Base-by-base conservation (phyloP, 1,139 yeast species). In the Kodamaea ohmeri region DNA sequence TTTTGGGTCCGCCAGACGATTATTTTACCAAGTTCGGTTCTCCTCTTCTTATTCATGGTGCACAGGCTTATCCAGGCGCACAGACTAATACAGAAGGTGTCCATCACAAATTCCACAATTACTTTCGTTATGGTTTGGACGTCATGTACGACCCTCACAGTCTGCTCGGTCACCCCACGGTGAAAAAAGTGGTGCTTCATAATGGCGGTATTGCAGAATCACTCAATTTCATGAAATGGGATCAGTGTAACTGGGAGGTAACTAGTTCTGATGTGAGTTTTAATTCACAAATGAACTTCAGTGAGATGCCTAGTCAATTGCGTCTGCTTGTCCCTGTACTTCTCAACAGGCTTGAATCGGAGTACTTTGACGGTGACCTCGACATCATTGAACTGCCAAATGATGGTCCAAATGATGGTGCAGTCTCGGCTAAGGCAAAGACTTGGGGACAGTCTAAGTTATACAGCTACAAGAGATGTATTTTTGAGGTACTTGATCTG, bases 1-100 rank as follows among this genome's bases (percentile, higher is more conserved):
- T 61, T 1, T 55, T 78, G 19, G 84, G 84, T 0, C 78, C 81
- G 1, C 84, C 85, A 0, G 77, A 76, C 38, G 81, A 73, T 39
- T 65, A 62, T 7, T 68, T 76, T 44, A 60, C 67, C 42, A 76
- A 76, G 47, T 67, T 68, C 37, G 79, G 73, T 43, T 67, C 72
- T 1, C 58, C 73, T 34, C 55, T 67, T 6, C 52, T 58, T 33
- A 73, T 71, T 24, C 80, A 73, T 51, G 37, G 47, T 36, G 3
- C 46, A 38, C 25, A 17, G 14, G 34, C 25, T 12, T n/a, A 18
- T 4, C 29, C 41, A 21, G 26, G 42, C 26, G 30, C 30, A 4
- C 29, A 21, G 12, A 37, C 26, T 3, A 28, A 35, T 8, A 13
- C 36, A 8, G 39, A 35, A 30, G 19, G 33, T 19, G n/a, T 44